These are phyloP conservation scores for Astrothelium subdiscretum DNA, from an alignment of 495 filamentous ascomycete species.

Conservation along the genomic window DNA sequence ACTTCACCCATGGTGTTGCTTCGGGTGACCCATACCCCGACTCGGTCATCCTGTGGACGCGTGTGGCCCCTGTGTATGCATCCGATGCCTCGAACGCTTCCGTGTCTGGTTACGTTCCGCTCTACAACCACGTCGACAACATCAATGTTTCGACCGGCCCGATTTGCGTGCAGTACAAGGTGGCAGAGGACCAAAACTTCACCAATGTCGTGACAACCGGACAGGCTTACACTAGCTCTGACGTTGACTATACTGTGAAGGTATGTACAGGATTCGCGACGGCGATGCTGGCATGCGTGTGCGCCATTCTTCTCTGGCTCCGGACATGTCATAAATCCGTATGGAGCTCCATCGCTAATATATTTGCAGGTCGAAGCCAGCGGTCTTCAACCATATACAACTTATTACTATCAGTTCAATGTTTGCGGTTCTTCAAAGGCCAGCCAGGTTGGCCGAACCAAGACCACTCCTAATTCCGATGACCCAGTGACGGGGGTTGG, in stretches of 20 bases:
- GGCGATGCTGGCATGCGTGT: neutral
- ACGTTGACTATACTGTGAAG: conserved; percentile 62
- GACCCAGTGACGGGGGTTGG: conserved; percentile 25
- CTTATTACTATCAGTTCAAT: conserved; percentile 39
- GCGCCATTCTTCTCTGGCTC: neutral
- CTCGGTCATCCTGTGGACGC: conserved; percentile 57
- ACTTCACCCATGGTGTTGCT: conserved; percentile 61
- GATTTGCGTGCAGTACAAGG: conserved; percentile 48
- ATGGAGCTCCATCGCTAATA: conserved; percentile 6
- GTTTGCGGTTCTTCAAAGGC: conserved; percentile 27
- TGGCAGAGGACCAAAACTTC: conserved; percentile 30
- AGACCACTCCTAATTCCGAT: conserved; percentile 25
- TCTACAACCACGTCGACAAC: conserved; percentile 46
- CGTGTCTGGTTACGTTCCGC: conserved; percentile 39
- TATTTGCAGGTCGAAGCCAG: conserved; percentile 43
- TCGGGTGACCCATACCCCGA: conserved; percentile 55
- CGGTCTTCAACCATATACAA: conserved; percentile 44
- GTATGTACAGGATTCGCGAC: conserved; percentile 19
- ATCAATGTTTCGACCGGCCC: conserved; percentile 44
- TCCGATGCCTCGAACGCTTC: conserved; percentile 46
- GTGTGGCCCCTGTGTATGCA: conserved; percentile 43
- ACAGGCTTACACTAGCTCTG: conserved; percentile 48
- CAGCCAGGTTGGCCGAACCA: conserved; percentile 29
- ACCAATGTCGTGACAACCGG: conserved; percentile 34
- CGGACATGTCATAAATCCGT: neutral